Percentiles rank a stretch among this genome's conserved stretches.
Evolutionary conservation across 805 yeast species (phyloP).

Genomic region (Candida boidinii): DNA sequence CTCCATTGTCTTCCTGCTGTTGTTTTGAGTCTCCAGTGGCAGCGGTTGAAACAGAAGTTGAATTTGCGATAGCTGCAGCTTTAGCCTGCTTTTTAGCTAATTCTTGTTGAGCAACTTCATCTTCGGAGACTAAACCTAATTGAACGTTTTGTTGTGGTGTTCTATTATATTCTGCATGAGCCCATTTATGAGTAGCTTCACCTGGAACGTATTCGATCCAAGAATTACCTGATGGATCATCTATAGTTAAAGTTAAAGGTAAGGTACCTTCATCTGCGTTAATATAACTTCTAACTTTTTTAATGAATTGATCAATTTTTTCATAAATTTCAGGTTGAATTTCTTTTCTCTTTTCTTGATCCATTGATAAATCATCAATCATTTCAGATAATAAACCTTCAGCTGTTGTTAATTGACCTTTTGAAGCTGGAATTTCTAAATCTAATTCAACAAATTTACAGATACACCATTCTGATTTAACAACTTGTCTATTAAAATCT

Average conservation of each 20-base stretch:
- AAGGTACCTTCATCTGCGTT: slow-evolving; percentile 59
- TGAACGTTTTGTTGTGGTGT: slow-evolving; percentile 82
- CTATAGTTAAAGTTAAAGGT: slow-evolving; percentile 72
- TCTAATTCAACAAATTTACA: slow-evolving; percentile 79
- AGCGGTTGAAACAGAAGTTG: slow-evolving; percentile 12
- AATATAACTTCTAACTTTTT: slow-evolving; percentile 48
- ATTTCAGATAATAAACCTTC: slow-evolving; percentile 86
- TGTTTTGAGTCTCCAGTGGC: slow-evolving; percentile 3
- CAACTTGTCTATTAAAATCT: slow-evolving; percentile 85
- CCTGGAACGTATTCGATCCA: slow-evolving; percentile 89
- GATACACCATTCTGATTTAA: slow-evolving; percentile 80
- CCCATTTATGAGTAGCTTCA: slow-evolving; percentile 86
- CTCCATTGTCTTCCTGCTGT: slow-evolving; percentile 23
- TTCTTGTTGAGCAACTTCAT: slow-evolving; percentile 39
- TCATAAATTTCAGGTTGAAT: slow-evolving; percentile 67
- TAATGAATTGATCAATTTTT: slow-evolving; percentile 65
- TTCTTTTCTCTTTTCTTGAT: slow-evolving; percentile 72
- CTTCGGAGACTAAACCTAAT: slow-evolving; percentile 72
- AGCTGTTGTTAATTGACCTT: slow-evolving; percentile 87
- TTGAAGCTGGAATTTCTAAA: slow-evolving; percentile 89
- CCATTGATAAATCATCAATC: slow-evolving; percentile 68
- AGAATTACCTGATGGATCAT: slow-evolving; percentile 96
- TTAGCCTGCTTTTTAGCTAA: slow-evolving; percentile 34
- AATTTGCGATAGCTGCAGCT: slow-evolving; percentile 17
- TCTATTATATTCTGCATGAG: slow-evolving; percentile 71